Base-by-base conservation (phyloP, 129 eudicot genomes). In the Rutidosis leptorrhynchoides region DNA sequence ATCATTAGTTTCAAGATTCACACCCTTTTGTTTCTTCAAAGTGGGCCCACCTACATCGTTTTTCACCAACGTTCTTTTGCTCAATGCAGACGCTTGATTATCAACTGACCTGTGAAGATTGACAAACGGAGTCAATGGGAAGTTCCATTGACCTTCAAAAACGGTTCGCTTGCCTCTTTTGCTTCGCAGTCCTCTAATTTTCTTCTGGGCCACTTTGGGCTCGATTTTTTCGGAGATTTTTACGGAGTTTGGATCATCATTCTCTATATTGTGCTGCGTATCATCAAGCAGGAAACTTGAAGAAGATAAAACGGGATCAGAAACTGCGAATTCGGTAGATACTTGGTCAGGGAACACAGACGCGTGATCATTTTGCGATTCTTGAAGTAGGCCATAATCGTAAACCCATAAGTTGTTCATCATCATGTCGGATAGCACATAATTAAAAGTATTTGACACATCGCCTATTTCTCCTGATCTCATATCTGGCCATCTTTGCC, bases 381-480 rank as follows among this genome's bases (percentile, higher is more conserved):
- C 83, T 21, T 79, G 63, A 56, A 59, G 76, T 11, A 55, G 32
- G 66, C 26, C 54, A 68, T 55, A 69, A 79, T 69, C 79, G 11
- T 68, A 69, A 6, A 62, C 70, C 76, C 75, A 74, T 43, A 60
- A 29, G 22, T 43, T 77, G 73, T 62, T 73, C 67, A 70, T 71
- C 69, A 66, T 71, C 40, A 66, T 71, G n/a, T 71, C 74, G 48
- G 84, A 60, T 19, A 71, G 54, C 27, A 75, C 81, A 71, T 74
- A 64, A n/a, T 61, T 49, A 67, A 71, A 80, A 61, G 78, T 74
- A 29, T 81, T 59, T 19, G 81, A 67, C 27, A 67, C 30, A 55
- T 80, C 85, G 62, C 81, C 85, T 22, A 80, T 23, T 32, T 80
- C 81, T 64, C 85, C 74, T n/a, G 72, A 67, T 67, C 79, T 71